Percentiles rank a stretch among this genome's conserved stretches.
These are phyloP conservation scores for Tricholoma hemisulphureum DNA, from an alignment of 768 basidiomycete genomes.

Conservation along the genomic window DNA sequence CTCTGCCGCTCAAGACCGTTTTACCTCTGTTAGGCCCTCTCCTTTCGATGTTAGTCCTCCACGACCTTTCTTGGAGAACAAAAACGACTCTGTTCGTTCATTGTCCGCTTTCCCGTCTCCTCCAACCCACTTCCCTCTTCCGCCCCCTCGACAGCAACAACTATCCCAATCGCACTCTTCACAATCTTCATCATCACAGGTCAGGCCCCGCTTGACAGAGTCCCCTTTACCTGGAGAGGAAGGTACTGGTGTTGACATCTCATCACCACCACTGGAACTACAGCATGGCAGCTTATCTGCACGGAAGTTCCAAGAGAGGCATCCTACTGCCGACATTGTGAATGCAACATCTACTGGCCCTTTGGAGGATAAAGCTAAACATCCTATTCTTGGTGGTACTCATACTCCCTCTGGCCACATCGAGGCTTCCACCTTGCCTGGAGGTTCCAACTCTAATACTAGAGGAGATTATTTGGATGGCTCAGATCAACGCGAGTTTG, in stretches of 20 bases:
- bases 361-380: neutral
- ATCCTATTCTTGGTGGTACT: neutral
- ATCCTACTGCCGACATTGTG: neutral
- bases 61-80: constrained; percentile 36
- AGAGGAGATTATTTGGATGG: constrained; percentile 17
- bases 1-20: neutral
- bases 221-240: constrained; percentile 22
- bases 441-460: neutral
- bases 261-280: neutral
- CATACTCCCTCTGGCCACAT: neutral
- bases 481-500: constrained; percentile 34
- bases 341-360: neutral
- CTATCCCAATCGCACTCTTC: constrained; percentile 24
- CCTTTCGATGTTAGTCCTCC: constrained; percentile 33
- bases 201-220: constrained; percentile 23
- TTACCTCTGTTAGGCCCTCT: constrained; percentile 18
- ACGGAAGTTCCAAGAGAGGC: constrained; percentile 2
- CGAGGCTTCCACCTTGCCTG: neutral
- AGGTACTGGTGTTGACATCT: constrained; percentile 1
- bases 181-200: constrained; percentile 25
- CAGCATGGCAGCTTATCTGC: neutral
- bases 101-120: constrained; percentile 73
- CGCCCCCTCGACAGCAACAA: constrained; percentile 37
- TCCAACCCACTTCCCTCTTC: constrained; percentile 69
- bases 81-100: constrained; percentile 59